Percentiles rank a stretch among this genome's conserved stretches.
Conservation (phyloP, 83 land plant genomes). For the Diphasiastrum complanatum region DNA sequence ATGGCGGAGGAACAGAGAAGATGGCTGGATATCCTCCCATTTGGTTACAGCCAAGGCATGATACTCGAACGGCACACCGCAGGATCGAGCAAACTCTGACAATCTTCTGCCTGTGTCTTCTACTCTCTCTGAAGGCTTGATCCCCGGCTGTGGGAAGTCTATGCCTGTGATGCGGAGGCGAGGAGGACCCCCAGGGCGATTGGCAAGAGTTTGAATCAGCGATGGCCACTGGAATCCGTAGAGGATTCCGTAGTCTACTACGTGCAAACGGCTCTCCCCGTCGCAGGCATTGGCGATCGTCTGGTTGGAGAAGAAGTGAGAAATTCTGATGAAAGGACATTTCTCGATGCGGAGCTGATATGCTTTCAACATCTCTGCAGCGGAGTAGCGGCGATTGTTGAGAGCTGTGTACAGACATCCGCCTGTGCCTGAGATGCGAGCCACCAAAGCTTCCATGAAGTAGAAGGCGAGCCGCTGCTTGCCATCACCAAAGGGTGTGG, state of each 20-base stretch:
- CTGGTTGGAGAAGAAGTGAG: constrained; percentile 57
- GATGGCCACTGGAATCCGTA: constrained; percentile 86
- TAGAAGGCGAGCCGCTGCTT: background rate
- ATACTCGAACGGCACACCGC: constrained; percentile 75
- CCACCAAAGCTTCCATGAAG: constrained; percentile 28
- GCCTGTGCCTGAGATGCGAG: constrained; percentile 68
- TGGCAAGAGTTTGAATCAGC: constrained; percentile 51
- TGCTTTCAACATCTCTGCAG: constrained; percentile 60
- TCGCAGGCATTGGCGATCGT: constrained; percentile 48
- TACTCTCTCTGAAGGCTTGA: constrained; percentile 55
- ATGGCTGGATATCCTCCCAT: constrained; percentile 63
- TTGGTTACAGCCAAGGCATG: constrained; percentile 61
- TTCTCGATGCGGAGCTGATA: constrained; percentile 45
- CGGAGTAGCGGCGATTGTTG: constrained; percentile 26
- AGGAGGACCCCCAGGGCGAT: constrained; percentile 60
- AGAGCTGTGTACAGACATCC: constrained; percentile 41
- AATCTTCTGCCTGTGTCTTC: constrained; percentile 74
- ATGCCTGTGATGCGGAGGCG: constrained; percentile 81
- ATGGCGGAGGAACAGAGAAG: constrained; percentile 28
- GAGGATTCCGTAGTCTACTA: constrained; percentile 72
- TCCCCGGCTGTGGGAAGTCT: constrained; percentile 73
- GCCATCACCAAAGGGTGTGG: background rate
- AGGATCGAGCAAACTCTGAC: constrained; percentile 48
- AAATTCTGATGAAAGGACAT: constrained; percentile 54
- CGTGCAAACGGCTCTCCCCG: constrained; percentile 47